Percentiles rank a stretch among this genome's conserved stretches.
Evolutionary conservation across 768 basidiomycete species (phyloP).

Genomic region (Ramaria sp.): DNA sequence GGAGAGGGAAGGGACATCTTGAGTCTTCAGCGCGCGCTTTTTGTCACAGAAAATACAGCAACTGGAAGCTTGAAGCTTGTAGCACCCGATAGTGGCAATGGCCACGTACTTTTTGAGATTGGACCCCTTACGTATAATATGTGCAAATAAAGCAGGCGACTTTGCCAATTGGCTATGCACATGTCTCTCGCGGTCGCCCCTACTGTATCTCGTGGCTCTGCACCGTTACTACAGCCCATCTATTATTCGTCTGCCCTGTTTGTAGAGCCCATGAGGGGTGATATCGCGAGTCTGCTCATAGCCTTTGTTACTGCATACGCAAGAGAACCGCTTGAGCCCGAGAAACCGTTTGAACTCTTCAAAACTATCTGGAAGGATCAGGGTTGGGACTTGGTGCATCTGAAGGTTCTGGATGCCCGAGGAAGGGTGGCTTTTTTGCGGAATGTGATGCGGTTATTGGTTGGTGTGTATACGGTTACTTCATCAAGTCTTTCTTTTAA

Average conservation of each 20-base stretch:
- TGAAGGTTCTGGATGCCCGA: constrained; percentile 60
- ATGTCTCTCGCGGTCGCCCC: constrained; percentile 43
- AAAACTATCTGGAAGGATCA: constrained; percentile 53
- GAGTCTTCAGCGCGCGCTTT: neutral
- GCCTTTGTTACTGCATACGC: constrained; percentile 41
- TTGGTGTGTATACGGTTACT: constrained; percentile 33
- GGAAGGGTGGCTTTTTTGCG: constrained; percentile 53
- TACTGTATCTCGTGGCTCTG: constrained; percentile 42
- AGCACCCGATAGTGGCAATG: too few species aligned
- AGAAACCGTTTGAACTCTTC: constrained; percentile 57
- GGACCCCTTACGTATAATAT: too few species aligned
- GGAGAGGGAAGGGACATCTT: neutral
- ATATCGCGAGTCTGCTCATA: constrained; percentile 44
- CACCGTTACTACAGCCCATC: constrained; percentile 53
- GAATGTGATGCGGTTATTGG: constrained; percentile 49
- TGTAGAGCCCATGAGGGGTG: constrained; percentile 50
- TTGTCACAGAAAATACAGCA: too few species aligned
- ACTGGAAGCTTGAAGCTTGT: too few species aligned
- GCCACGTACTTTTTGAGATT: too few species aligned
- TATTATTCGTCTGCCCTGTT: constrained; percentile 76
- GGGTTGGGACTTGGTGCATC: constrained; percentile 70
- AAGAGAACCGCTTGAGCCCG: constrained; percentile 16
- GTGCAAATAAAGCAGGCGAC: too few species aligned
- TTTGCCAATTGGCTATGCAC: too few species aligned
- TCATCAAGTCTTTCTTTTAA: neutral